phyloP scores from a whole-genome alignment of 106 monocot genomes.

The Dendrobium huoshanense region DNA sequence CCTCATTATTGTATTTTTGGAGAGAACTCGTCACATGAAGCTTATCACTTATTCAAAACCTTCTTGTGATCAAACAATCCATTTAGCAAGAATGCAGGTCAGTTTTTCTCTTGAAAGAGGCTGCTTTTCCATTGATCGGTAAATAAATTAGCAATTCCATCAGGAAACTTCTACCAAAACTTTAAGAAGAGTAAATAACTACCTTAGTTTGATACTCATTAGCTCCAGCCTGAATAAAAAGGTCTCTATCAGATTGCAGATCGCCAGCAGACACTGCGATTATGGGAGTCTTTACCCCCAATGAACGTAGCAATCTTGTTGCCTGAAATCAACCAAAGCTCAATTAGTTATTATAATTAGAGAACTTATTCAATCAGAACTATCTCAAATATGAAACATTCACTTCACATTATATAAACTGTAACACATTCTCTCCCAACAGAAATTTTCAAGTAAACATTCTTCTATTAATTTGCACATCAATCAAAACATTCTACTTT shows the following conservation, averaged over 20 bases:
- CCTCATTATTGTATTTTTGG: no score
- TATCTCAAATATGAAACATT: no score
- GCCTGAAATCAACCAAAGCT: background rate
- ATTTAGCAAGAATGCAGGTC: background rate
- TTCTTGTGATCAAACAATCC: background rate
- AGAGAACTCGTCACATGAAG: no score
- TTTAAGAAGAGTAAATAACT: background rate
- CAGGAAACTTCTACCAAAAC: background rate
- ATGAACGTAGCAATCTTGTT: background rate
- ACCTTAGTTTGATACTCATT: background rate
- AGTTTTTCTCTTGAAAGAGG: background rate
- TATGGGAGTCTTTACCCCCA: slow-evolving; percentile 1
- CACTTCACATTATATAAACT: no score
- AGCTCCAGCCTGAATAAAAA: background rate
- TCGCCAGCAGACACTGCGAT: background rate
- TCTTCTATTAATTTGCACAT: no score
- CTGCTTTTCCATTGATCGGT: background rate
- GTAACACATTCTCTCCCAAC: no score
- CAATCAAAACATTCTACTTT: no score
- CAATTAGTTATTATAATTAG: no score
- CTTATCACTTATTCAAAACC: no score
- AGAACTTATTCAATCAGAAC: no score
- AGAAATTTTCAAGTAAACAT: no score
- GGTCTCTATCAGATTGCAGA: background rate
- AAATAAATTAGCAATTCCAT: background rate